Evolutionary conservation across 495 filamentous ascomycete genomes (phyloP).

Genomic region (Aspergillus nidulans): DNA sequence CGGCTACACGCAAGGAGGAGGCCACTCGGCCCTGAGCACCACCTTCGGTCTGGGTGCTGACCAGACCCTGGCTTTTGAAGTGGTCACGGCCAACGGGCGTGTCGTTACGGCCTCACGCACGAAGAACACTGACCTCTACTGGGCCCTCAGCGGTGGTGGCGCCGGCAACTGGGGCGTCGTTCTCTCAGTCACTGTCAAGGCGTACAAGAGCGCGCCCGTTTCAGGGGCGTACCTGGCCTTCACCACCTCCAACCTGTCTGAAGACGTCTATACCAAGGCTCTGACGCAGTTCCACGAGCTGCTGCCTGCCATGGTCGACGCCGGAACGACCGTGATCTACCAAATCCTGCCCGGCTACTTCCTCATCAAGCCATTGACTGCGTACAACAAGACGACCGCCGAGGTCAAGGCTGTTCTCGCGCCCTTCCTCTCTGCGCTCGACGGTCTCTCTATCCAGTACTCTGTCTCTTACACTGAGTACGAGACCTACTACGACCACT

Average conservation of each 20-base stretch:
- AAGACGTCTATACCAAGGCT: slow-evolving; percentile 41
- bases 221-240: slow-evolving; percentile 30
- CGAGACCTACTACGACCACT: slow-evolving; percentile 46
- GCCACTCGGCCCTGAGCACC: slow-evolving; percentile 52
- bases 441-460: slow-evolving; percentile 26
- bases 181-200: slow-evolving; percentile 47
- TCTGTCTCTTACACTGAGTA: slow-evolving; percentile 25
- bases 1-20: slow-evolving; percentile 60
- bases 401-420: slow-evolving; percentile 25
- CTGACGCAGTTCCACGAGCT: slow-evolving; percentile 41
- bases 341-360: slow-evolving; percentile 44
- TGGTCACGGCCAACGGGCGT: slow-evolving; percentile 53
- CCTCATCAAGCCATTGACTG: slow-evolving; percentile 40
- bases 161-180: slow-evolving; percentile 62
- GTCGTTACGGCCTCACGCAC: slow-evolving; percentile 50
- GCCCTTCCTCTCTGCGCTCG: slow-evolving; percentile 29
- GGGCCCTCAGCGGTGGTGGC: slow-evolving; percentile 65
- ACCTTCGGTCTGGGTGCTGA: slow-evolving; percentile 60
- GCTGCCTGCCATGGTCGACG: slow-evolving; percentile 46
- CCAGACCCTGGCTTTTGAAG: slow-evolving; percentile 56
- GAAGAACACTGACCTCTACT: slow-evolving; percentile 59
- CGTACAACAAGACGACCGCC: slow-evolving; percentile 28
- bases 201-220: slow-evolving; percentile 36
- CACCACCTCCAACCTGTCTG: slow-evolving; percentile 19
- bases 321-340: slow-evolving; percentile 45